These are phyloP conservation scores for Pseudogymnoascus pannorum DNA, from an alignment of 2,329 filamentous ascomycete genomes.

Conservation along the genomic window DNA sequence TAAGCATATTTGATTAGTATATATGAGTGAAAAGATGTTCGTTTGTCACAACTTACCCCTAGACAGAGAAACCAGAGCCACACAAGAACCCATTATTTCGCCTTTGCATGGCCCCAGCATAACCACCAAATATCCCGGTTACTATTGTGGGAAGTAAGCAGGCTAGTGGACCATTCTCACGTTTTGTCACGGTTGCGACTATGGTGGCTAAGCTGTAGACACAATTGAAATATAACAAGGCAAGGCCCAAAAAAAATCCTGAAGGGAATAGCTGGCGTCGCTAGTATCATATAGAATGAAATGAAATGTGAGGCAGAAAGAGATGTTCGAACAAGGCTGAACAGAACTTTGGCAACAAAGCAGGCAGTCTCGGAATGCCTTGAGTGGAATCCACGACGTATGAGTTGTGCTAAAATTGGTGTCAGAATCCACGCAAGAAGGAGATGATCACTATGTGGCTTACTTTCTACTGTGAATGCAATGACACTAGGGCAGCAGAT, in stretches of 20 bases:
- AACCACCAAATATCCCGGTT: neutral
- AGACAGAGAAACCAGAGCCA: neutral
- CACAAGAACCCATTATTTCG: neutral
- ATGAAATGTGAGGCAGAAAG: neutral
- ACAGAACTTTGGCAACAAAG: neutral
- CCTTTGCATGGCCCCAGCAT: neutral
- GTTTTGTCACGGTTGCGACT: neutral
- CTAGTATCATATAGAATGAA: neutral
- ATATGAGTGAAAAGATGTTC: neutral
- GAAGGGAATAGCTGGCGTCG: neutral
- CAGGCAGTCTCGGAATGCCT: neutral
- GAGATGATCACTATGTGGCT: neutral
- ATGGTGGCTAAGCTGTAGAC: neutral
- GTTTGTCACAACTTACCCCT: neutral
- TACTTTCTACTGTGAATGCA: neutral
- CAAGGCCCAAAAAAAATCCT: neutral
- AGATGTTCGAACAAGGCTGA: neutral
- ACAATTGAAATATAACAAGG: neutral
- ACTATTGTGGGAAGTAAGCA: neutral
- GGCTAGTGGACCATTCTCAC: neutral
- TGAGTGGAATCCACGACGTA: neutral
- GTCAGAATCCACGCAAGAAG: neutral
- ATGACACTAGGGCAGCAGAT: neutral
- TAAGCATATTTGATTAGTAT: neutral
- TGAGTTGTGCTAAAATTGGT: neutral